Evolutionary conservation across 108 stramenopile genomes (phyloP).

Genomic region (Discostella stelligeroides): DNA sequence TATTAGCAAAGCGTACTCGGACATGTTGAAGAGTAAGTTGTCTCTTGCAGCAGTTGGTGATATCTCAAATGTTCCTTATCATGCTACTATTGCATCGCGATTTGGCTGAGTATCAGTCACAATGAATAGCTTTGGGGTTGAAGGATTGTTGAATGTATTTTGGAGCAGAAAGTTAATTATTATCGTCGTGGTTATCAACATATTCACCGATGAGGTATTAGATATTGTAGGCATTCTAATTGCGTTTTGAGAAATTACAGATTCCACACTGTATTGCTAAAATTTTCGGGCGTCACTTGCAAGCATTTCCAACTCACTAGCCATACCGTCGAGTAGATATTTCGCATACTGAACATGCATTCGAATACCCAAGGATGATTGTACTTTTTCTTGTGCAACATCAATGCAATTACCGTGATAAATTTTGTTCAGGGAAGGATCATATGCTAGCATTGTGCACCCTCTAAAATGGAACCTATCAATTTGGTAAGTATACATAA

Average conservation of each 20-base stretch:
- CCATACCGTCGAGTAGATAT: slow-evolving; percentile 44
- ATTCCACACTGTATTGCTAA: not conserved
- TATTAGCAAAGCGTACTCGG: slow-evolving; percentile 59
- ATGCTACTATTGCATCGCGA: slow-evolving; percentile 67
- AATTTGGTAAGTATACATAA: slow-evolving; percentile 42
- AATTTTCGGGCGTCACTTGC: not conserved
- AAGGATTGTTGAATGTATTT: not conserved
- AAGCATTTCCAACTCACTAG: slow-evolving; percentile 21
- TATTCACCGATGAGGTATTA: not conserved
- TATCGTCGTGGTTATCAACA: not conserved
- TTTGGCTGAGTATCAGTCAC: slow-evolving; percentile 25
- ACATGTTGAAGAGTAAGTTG: slow-evolving; percentile 71
- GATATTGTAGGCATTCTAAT: no score
- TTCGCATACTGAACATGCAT: slow-evolving; percentile 43
- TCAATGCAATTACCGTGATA: slow-evolving; percentile 54
- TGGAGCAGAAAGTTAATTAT: not conserved
- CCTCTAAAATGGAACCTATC: slow-evolving; percentile 23
- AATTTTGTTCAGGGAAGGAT: slow-evolving; percentile 40
- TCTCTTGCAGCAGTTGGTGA: slow-evolving; percentile 87
- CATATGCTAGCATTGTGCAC: slow-evolving; percentile 51
- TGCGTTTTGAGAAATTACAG: no score
- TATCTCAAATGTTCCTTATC: slow-evolving; percentile 75
- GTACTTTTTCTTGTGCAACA: slow-evolving; percentile 13
- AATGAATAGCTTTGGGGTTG: not conserved
- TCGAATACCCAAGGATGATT: slow-evolving; percentile 7